Base-by-base conservation (phyloP, 1,139 yeast genomes). In the Kodamaea sp. region DNA sequence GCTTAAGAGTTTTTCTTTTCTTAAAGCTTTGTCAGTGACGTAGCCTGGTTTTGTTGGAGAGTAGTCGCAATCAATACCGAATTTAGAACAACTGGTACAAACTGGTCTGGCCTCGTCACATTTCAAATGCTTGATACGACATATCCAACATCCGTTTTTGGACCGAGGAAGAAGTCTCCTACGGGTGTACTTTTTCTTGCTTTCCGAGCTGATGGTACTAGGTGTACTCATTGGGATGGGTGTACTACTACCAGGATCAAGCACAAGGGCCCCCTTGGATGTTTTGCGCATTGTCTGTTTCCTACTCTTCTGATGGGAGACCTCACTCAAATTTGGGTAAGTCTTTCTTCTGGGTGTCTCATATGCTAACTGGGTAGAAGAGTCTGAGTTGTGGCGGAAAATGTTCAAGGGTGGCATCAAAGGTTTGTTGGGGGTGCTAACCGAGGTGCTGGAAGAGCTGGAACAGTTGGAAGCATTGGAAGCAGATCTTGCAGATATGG, bases 121-220 rank as follows among this genome's bases (percentile, higher is more conserved):
- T 47, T 70, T 70, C 43, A 72, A 58, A 49, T 71, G 77, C 47
- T 73, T 71, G 37, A 72, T 66, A 34, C 78, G 59, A 45, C 78
- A 73, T 32, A 69, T 66, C 74, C 73, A 73, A 46, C 78, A 73
- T 0, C 78, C 78, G 25, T 55, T 63, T 37, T 64, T 66, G 5
- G 74, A 64, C 31, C 76, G 50, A 3, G 73, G 74, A 38, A 68
- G 57, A 22, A 66, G 50, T 37, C 73, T 59, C 46, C 70, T 59
- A 33, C 76, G 54, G 12, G 73, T 70, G 41, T 66, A 57, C 42
- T 68, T 69, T 42, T 64, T 66, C 39, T 50, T 42, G 30, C 20
- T 24, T 5, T 37, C 46, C 29, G 26, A 15, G 32, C 37, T 11
- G 15, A 16, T 31, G 19, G 16, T 22, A n/a, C n/a, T 12, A 8